Evolutionary conservation across 1,284 basidiomycete species (phyloP).

Genomic region (Papiliotrema terrestris): DNA sequence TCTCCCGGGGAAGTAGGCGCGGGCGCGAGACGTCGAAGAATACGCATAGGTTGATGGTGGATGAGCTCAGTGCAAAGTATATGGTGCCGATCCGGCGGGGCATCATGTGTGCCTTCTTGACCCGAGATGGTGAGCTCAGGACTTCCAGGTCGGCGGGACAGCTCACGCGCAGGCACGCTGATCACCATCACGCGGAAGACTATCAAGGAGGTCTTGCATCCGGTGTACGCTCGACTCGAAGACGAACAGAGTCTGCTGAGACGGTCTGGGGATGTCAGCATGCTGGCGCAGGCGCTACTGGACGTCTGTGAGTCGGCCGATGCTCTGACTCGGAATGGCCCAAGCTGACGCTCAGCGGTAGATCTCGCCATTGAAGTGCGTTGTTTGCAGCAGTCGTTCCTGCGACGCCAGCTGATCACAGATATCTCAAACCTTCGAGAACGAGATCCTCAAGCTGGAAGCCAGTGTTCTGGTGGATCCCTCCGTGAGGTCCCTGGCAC

Average conservation of each 20-base stretch:
- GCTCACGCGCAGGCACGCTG: slow-evolving; percentile 30
- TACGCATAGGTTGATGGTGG: slow-evolving; percentile 43
- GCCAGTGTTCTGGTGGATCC: slow-evolving; percentile 45
- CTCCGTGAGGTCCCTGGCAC: slow-evolving; percentile 14
- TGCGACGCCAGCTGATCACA: slow-evolving; percentile 5
- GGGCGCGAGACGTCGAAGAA: slow-evolving; percentile 20
- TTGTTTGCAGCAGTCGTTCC: neutral
- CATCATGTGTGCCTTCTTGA: slow-evolving; percentile 46
- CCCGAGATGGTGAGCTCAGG: slow-evolving; percentile 39
- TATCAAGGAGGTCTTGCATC: slow-evolving; percentile 39
- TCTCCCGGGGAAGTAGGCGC: neutral
- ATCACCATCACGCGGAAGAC: slow-evolving; percentile 41
- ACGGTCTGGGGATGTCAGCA: slow-evolving; percentile 45
- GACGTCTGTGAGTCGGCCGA: slow-evolving; percentile 36
- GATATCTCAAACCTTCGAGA: slow-evolving; percentile 47
- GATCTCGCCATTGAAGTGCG: slow-evolving; percentile 41
- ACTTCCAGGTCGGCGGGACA: neutral
- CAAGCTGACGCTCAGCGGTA: slow-evolving; percentile 27
- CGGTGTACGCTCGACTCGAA: slow-evolving; percentile 45
- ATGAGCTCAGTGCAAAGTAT: slow-evolving; percentile 45
- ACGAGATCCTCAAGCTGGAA: slow-evolving; percentile 47
- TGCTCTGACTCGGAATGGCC: neutral
- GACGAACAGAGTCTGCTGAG: slow-evolving; percentile 44
- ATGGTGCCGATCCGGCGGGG: slow-evolving; percentile 47
- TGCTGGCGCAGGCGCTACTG: slow-evolving; percentile 47